Base-by-base conservation (phyloP, 2,329 filamentous ascomycete genomes). In the Davidsoniella australis region DNA sequence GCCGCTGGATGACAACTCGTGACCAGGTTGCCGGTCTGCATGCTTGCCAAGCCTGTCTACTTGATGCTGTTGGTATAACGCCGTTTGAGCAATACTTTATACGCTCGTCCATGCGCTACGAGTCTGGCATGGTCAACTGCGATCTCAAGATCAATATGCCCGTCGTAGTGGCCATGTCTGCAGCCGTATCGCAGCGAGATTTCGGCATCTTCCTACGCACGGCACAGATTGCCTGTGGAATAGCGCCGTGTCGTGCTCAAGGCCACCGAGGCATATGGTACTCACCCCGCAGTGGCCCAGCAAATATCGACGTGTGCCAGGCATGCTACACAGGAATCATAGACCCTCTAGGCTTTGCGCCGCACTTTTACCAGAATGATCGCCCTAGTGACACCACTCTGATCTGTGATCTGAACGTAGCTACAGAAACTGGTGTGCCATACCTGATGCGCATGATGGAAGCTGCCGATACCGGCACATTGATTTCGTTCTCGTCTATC, bases 21-120 rank as follows among this genome's bases (percentile, higher is more conserved):
- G 55, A 54, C 1, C 52, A 45, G 8, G 57, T 63, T 2, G 52
- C 60, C 1, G 53, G 56, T 1, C 41, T 65, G 41, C 52, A 54
- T 3, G 54, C 62, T 0, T 66, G 64, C 46, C 60, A 64, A 41
- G 50, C 60, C 1, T 66, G 64, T 18, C 64, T 60, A 49, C 49
- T 64, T 9, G 63, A 65, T 16, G 59, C 57, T 10, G n/a, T 65
- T 5, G 59, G 56, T 0, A 41, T 58, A 2, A 64, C 63, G 0
- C 45, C 45, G 0, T 60, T 66, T 5, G 58, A 51, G 0, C 36
- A 45, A 4, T 55, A 61, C 7, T 66, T 64, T 42, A 57, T 58
- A 16, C 54, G 40, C 0, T 55, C 53, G 0, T n/a, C 47, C 20
- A n/a, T 14, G 14, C 41, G 26, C 9, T 23, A 17, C 5, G 5